Evolutionary conservation across 2,329 filamentous ascomycete species (phyloP), one percentile per base, ranked within the genome.

Genomic region (Beauveria sp.): DNA sequence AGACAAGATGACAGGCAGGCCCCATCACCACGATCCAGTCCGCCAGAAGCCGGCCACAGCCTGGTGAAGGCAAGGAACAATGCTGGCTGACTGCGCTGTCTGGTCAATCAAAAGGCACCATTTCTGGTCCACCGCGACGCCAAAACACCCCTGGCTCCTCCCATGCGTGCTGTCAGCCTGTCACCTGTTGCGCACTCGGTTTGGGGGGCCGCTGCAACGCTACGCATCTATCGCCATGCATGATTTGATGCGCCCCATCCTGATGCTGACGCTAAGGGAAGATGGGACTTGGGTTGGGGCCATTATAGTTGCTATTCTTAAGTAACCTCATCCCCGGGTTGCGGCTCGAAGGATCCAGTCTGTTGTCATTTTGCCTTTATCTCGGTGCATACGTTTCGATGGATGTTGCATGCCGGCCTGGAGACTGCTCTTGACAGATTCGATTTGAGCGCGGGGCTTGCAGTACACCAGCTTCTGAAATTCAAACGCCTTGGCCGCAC

Each of bases 221-320:
- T 59, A 30, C 24, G 24, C n/a, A 38, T 46, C 54, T 38, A 16
- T 60, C 26, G 22, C 14, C 18, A 28, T 59, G 57, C 49, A 53
- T 42, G 49, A 60, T 60, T 42, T 34, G 49, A 53, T 60, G 40
- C 49, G 40, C 45, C 47, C 40, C 57, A 52, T 52, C 40, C 57
- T 60, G 57, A 46, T 30, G 49, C 57, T 59, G 57, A 59, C 47
- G 47, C 57, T 55, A 16, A 16, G 38, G 38, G 24, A 58, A 51
- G 46, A 50, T 40, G 30, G 46, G 26, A 46, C 26, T 28, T 38
- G n/a, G 20, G 34, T 22, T 20, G 45, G 30, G 30, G 30, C 30
- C 34, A 43, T n/a, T 12, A 58, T 30, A 22, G 46, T 28, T 43
- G 47, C 38, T 45, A 20, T 52, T 59, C 28, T 49, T 58, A 52